A percentile compares a stretch with the other conserved stretches of the same genome.
Evolutionary conservation across 257 asterid genomes (phyloP).

Genomic region (Solanum chmielewskii): DNA sequence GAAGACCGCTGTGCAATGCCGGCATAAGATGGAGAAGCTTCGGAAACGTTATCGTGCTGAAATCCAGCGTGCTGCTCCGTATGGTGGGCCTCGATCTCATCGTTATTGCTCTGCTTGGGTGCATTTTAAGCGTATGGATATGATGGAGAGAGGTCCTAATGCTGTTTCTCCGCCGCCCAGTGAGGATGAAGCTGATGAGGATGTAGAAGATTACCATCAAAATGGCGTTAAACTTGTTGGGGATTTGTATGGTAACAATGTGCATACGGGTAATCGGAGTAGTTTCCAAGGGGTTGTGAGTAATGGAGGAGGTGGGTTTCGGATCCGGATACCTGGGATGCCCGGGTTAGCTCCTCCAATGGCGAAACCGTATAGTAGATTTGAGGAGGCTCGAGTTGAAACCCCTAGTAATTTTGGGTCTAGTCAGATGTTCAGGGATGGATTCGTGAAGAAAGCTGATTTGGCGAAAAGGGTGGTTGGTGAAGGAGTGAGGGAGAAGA

Average conservation of each 20-base stretch:
- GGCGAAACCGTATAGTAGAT: constrained; percentile 23
- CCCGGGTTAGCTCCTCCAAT: constrained; percentile 8
- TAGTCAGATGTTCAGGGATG: constrained; percentile 29
- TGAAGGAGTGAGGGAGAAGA: constrained; percentile 9
- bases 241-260: constrained; percentile 31
- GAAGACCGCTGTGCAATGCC: constrained; percentile 91
- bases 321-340: constrained; percentile 69
- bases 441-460: constrained; percentile 13
- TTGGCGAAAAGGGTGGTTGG: constrained; percentile 24
- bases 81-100: constrained; percentile 45
- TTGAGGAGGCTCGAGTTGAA: constrained; percentile 24
- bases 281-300: constrained; percentile 17
- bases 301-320: constrained; percentile 52
- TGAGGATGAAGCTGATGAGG: constrained; percentile 34
- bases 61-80: constrained; percentile 80
- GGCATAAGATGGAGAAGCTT: constrained; percentile 99
- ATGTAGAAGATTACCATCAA: constrained; percentile 10
- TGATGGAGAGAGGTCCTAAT: constrained; percentile 79
- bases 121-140: constrained; percentile 74
- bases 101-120: constrained; percentile 80
- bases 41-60: constrained; percentile 85
- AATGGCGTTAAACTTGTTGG: constrained; percentile 36
- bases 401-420: constrained; percentile 29
- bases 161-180: constrained; percentile 21
- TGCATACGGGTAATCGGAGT: constrained; percentile 3